A percentile compares a stretch with the other conserved stretches of the same genome.
These are phyloP conservation scores for Leccinum ponderosum DNA, from an alignment of 1,284 basidiomycete genomes.

Conservation along the genomic window DNA sequence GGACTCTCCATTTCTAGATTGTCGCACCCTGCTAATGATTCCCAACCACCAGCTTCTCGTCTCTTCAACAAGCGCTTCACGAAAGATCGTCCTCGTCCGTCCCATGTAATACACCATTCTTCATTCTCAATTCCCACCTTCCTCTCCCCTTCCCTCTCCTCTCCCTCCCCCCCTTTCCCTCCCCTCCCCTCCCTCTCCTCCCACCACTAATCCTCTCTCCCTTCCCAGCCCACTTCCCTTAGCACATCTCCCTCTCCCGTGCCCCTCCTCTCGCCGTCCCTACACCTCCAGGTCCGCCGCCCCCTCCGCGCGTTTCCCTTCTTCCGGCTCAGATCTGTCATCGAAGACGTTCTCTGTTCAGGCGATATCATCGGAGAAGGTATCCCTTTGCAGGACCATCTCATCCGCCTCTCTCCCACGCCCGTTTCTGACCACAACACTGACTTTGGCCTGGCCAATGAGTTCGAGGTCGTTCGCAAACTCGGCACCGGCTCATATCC, in stretches of 20 bases:
- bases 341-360: constrained; percentile 66
- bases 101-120: constrained; percentile 23
- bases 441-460: constrained; percentile 52
- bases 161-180: constrained; percentile 24
- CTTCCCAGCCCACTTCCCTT: constrained; percentile 25
- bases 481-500: constrained; percentile 91
- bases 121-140: constrained; percentile 27
- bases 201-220: constrained; percentile 27
- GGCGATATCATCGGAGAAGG: constrained; percentile 74
- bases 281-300: constrained; percentile 22
- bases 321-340: constrained; percentile 39
- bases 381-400: constrained; percentile 61
- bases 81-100: constrained; percentile 40
- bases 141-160: constrained; percentile 30
- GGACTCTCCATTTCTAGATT: too few species aligned
- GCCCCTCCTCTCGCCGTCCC: constrained; percentile 34
- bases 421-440: constrained; percentile 32
- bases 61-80: constrained; percentile 41
- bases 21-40: constrained; percentile 47
- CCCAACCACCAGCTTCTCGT: constrained; percentile 28
- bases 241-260: constrained; percentile 30
- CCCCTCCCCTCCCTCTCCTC: constrained; percentile 26
- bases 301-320: constrained; percentile 17
- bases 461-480: constrained; percentile 82
- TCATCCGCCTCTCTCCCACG: constrained; percentile 51